These are phyloP conservation scores for Aspergillus niger DNA, from an alignment of 2,329 filamentous ascomycete genomes.

Conservation along the genomic window DNA sequence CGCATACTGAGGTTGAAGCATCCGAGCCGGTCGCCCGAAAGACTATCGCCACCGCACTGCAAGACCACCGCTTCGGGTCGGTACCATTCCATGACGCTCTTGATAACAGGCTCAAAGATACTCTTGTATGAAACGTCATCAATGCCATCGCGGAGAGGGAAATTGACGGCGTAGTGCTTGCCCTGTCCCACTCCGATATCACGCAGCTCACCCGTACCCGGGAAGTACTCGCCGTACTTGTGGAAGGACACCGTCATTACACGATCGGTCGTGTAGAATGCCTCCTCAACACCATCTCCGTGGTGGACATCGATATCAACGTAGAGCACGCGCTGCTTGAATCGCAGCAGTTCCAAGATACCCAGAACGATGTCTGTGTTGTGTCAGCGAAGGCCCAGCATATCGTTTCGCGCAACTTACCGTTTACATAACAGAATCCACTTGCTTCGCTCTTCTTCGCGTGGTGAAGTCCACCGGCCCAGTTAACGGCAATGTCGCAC, in stretches of 20 bases:
- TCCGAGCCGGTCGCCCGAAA: conserved; percentile 67
- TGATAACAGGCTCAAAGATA: conserved; percentile 69
- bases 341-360: conserved; percentile 65
- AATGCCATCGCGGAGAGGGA: conserved; percentile 69
- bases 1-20: conserved; percentile 73
- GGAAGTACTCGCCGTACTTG: conserved; percentile 74
- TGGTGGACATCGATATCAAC: conserved; percentile 70
- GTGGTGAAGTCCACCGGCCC: conserved; percentile 95
- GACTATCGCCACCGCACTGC: conserved; percentile 68
- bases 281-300: conserved; percentile 70
- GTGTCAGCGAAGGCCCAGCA: conserved; percentile 17
- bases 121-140: conserved; percentile 68
- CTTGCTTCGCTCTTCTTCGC: conserved; percentile 93
- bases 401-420: conserved; percentile 26
- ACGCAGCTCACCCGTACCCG: conserved; percentile 67
- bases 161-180: conserved; percentile 70
- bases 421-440: conserved; percentile 98
- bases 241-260: conserved; percentile 74
- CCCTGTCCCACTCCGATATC: conserved; percentile 69
- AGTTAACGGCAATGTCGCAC: conserved; percentile 72
- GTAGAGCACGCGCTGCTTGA: conserved; percentile 66
- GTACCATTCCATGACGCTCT: conserved; percentile 70
- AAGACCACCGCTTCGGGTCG: conserved; percentile 67
- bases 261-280: conserved; percentile 70
- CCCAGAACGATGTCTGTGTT: conserved; percentile 64